Conservation (phyloP, 2,329 filamentous ascomycete species). For the Talaromyces pinophilus region DNA sequence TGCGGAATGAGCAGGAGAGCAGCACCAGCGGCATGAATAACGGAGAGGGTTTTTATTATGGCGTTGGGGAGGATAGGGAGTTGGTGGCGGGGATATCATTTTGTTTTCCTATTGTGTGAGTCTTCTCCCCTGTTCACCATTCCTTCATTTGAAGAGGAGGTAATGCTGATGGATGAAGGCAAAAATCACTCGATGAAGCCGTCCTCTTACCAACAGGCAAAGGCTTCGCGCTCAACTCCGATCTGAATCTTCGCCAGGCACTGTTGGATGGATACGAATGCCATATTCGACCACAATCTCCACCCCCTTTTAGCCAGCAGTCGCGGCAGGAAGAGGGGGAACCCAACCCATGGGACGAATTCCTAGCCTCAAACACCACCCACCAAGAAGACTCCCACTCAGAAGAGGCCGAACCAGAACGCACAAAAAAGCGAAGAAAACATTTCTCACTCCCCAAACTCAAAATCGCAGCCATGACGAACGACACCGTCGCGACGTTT, state of each 20-base stretch:
- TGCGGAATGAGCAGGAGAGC: slow-evolving; percentile 33
- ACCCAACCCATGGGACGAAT: neutral
- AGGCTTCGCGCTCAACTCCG: slow-evolving; percentile 47
- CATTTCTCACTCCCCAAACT: slow-evolving; percentile 59
- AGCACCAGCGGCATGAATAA: neutral
- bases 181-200: slow-evolving; percentile 52
- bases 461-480: slow-evolving; percentile 70
- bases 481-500: slow-evolving; percentile 75
- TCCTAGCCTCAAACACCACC: neutral
- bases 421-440: slow-evolving; percentile 33
- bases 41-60: neutral
- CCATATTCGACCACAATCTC: slow-evolving; percentile 41
- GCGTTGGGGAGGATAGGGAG: slow-evolving; percentile 31
- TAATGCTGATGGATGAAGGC: slow-evolving; percentile 32
- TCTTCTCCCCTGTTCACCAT: neutral
- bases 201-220: slow-evolving; percentile 56
- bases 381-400: neutral
- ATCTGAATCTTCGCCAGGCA: slow-evolving; percentile 38
- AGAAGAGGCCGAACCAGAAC: neutral
- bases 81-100: slow-evolving; percentile 46
- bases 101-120: slow-evolving; percentile 47
- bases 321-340: neutral
- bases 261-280: slow-evolving; percentile 43
- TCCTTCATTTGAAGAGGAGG: too few relatives aligned
- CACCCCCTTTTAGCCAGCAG: slow-evolving; percentile 21